Evolutionary conservation across 1,139 yeast species (phyloP).

Genomic region (Candida dubliniensis): DNA sequence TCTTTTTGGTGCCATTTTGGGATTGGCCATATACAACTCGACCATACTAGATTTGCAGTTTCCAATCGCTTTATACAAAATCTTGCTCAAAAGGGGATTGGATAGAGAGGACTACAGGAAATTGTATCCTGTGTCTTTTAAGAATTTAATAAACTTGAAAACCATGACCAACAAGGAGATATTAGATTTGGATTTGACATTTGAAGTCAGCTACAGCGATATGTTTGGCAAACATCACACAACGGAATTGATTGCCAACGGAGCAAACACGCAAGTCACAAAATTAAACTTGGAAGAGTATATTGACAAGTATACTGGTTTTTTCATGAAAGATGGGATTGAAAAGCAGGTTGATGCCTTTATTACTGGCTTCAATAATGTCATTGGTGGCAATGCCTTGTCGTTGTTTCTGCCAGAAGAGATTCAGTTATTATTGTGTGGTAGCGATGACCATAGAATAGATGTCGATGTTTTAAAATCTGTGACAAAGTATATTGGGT

Average conservation of each 20-base stretch:
- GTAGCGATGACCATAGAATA: conserved; percentile 63
- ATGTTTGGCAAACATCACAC: conserved; percentile 38
- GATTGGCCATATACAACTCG: conserved; percentile 88
- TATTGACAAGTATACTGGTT: conserved; percentile 61
- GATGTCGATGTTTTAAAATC: conserved; percentile 69
- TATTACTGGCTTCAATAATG: conserved; percentile 68
- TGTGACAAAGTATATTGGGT: conserved; percentile 72
- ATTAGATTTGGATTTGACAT: conserved; percentile 29
- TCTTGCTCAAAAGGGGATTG: conserved; percentile 58
- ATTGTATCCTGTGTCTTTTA: conserved; percentile 66
- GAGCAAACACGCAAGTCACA: conserved; percentile 55
- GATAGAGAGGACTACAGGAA: conserved; percentile 63
- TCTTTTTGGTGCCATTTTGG: conserved; percentile 80
- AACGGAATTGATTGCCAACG: conserved; percentile 57
- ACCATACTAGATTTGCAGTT: conserved; percentile 78
- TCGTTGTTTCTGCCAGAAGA: conserved; percentile 80
- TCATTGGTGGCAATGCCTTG: conserved; percentile 78
- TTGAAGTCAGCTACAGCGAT: conserved; percentile 43
- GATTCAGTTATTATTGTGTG: conserved; percentile 74
- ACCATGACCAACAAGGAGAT: conserved; percentile 38
- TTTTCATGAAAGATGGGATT: conserved; percentile 58
- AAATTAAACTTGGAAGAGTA: conserved; percentile 56
- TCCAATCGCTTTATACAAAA: conserved; percentile 75
- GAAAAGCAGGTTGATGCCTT: conserved; percentile 56
- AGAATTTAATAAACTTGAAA: conserved; percentile 55